Evolutionary conservation across 108 stramenopile species (phyloP), one percentile per base, ranked within the genome.

Genomic region (Nitzschia putrida): DNA sequence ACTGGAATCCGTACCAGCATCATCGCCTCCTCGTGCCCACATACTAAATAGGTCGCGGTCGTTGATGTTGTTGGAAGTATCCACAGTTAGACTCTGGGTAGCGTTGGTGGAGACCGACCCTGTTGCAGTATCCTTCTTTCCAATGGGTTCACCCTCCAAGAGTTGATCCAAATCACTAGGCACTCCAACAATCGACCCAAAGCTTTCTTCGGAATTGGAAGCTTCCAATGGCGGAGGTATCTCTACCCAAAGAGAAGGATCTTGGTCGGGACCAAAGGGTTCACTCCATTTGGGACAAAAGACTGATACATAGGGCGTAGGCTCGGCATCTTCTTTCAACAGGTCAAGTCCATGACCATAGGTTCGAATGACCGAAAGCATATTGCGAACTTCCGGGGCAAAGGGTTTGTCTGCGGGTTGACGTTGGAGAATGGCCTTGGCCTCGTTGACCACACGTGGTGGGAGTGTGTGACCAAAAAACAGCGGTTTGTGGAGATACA

Each of bases 391-490:
- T 63, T 52, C 79, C 56, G 80, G 78, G 73, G 80, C 64, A 40
- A 81, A 68, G 1, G 59, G 61, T 57, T 63, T 60, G 13, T 63
- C 64, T 20, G 64, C 43, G 16, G 71, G 67, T 20, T 57, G 57
- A 24, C 69, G 34, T 34, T 20, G 14, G 18, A 87, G 54, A 29
- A 83, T 81, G 20, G 43, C 44, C 66, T 77, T 65, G 9, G 86
- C 88, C 72, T 88, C 88, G 13, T 78, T 69, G 1, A 91, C 29
- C 37, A 91, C 73, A 23, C 88, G 83, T 5, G 90, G 89, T 14
- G 91, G 89, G 29, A 95, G 14, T 0, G 69, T 45, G 45, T 83
- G 72, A 7, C 94, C 94, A 68, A 95, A 95, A 68, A 95, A 95
- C 41, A 95, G 69, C 24, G 94, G 91, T 40, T 88, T 82, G n/a